Conservation (phyloP, 495 filamentous ascomycete genomes). For the Pyrenula aspistea region DNA sequence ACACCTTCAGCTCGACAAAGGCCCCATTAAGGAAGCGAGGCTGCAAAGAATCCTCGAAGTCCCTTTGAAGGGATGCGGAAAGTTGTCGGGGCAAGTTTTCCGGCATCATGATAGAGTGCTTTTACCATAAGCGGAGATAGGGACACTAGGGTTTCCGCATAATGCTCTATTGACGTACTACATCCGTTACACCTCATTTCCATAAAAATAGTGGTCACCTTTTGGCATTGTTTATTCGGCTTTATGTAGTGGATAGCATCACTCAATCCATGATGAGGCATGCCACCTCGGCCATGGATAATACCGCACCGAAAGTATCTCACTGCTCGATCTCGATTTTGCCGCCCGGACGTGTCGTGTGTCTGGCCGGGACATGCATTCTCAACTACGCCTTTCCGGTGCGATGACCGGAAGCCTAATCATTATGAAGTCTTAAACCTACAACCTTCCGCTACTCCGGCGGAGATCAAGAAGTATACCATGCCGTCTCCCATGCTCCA, state of each 20-base stretch:
- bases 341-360: conserved; percentile 5
- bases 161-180: too few relatives aligned
- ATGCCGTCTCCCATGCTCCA: conserved; percentile 1
- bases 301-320: conserved; percentile 10
- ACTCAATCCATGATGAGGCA: conserved; percentile 39
- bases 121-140: too few relatives aligned
- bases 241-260: too few relatives aligned
- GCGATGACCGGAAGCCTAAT: conserved; percentile 32
- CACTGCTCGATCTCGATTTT: conserved; percentile 3
- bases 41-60: too few relatives aligned
- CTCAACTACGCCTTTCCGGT: conserved; percentile 7
- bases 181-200: too few relatives aligned
- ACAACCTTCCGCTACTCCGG: conserved; percentile 48
- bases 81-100: too few relatives aligned
- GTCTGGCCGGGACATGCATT: conserved; percentile 2
- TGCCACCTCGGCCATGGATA: conserved; percentile 30
- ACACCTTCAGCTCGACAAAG: background rate
- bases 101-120: too few relatives aligned
- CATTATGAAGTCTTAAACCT: conserved; percentile 79
- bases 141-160: too few relatives aligned
- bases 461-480: conserved; percentile 74
- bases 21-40: too few relatives aligned
- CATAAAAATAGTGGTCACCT: too few relatives aligned
- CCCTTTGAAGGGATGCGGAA: too few relatives aligned
- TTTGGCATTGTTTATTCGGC: too few relatives aligned